phyloP scores from a whole-genome alignment of 345 rosid species.

The Populus euphratica region DNA sequence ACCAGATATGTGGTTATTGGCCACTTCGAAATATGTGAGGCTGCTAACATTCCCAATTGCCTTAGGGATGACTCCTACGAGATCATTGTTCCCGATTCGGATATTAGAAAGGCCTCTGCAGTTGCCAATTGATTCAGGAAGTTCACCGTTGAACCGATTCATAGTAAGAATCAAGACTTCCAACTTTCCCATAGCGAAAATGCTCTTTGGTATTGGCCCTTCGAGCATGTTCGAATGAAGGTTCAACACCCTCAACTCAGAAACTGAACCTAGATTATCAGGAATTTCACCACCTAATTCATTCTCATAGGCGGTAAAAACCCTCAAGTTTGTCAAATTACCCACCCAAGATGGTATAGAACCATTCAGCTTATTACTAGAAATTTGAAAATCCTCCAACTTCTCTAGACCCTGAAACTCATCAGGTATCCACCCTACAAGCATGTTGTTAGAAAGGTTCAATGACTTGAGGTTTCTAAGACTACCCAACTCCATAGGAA shows the following conservation, averaged over 20 bases:
- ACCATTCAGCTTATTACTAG: slow-evolving; percentile 70
- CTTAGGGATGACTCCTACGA: slow-evolving; percentile 72
- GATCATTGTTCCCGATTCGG: slow-evolving; percentile 79
- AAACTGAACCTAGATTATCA: slow-evolving; percentile 56
- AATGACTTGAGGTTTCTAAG: slow-evolving; percentile 35
- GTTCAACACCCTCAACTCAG: slow-evolving; percentile 67
- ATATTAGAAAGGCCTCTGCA: slow-evolving; percentile 76
- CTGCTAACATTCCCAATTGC: slow-evolving; percentile 72
- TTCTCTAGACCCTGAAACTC: slow-evolving; percentile 40
- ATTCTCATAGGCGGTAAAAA: slow-evolving; percentile 83
- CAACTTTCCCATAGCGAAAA: slow-evolving; percentile 78
- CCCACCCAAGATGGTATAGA: slow-evolving; percentile 82
- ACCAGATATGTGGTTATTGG: slow-evolving; percentile 80
- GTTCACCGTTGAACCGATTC: slow-evolving; percentile 58
- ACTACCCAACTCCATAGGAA: slow-evolving; percentile 42
- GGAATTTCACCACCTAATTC: slow-evolving; percentile 62
- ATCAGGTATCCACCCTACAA: slow-evolving; percentile 52
- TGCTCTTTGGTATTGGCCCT: slow-evolving; percentile 72
- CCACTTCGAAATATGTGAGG: slow-evolving; percentile 89
- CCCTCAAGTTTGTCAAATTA: slow-evolving; percentile 57
- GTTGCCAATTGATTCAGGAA: slow-evolving; percentile 67
- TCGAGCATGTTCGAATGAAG: slow-evolving; percentile 82
- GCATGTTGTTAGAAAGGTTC: slow-evolving; percentile 45
- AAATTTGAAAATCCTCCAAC: slow-evolving; percentile 73
- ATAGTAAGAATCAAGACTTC: slow-evolving; percentile 74